Evolutionary conservation across 805 yeast genomes (phyloP).

Genomic region (Candida awuae): DNA sequence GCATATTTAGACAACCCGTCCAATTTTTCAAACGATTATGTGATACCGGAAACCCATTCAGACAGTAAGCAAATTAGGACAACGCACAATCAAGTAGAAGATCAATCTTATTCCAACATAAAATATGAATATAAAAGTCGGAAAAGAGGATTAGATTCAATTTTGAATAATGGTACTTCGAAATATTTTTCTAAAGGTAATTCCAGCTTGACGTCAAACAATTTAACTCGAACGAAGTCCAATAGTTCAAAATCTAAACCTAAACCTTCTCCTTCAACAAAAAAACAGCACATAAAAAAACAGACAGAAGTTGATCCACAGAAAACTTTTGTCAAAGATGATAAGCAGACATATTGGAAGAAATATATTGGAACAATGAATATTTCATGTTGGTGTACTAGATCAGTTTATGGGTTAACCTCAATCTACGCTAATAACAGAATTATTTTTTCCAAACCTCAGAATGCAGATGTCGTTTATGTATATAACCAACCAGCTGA

Average conservation of each 20-base stretch:
- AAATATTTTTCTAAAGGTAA: slow-evolving; percentile 1
- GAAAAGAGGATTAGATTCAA: slow-evolving; percentile 1
- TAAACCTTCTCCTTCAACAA: background rate
- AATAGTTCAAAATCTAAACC: background rate
- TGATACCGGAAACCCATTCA: background rate
- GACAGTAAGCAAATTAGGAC: background rate
- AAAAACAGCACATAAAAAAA: background rate
- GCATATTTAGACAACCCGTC: slow-evolving; percentile 30
- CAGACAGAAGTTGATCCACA: background rate
- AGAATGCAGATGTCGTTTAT: slow-evolving; percentile 21
- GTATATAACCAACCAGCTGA: slow-evolving; percentile 17
- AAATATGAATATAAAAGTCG: slow-evolving; percentile 7
- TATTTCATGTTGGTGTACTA: slow-evolving; percentile 63
- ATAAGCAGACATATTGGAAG: slow-evolving; percentile 14
- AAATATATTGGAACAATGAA: slow-evolving; percentile 51
- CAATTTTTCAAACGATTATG: background rate
- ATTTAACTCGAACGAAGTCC: too few species aligned
- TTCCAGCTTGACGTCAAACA: too few species aligned
- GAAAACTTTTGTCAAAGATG: background rate
- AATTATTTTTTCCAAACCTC: slow-evolving; percentile 15
- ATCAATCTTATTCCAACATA: background rate
- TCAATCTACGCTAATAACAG: slow-evolving; percentile 35
- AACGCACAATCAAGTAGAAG: background rate
- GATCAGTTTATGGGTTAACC: slow-evolving; percentile 44
- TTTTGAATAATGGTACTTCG: background rate